Conservation (phyloP, 805 yeast species). For the Pichia kluyveri region DNA sequence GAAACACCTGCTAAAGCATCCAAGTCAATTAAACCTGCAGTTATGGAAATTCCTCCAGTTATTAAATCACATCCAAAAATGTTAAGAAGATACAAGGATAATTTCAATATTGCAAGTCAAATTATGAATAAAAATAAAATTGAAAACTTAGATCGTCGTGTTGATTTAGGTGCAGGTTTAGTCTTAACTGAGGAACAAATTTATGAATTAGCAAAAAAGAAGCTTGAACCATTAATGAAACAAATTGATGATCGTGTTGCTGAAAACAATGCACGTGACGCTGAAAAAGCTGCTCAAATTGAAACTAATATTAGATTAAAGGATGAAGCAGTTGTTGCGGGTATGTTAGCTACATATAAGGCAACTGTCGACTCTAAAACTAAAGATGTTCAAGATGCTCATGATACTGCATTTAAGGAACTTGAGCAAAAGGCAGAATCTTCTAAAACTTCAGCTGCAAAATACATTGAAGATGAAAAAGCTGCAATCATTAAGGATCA, state of each 20-base stretch:
- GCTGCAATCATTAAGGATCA: slow-evolving; percentile 37
- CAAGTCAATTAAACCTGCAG: slow-evolving; percentile 4
- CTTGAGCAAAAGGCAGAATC: slow-evolving; percentile 19
- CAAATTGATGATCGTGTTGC: slow-evolving; percentile 42
- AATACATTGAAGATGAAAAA: slow-evolving; percentile 33
- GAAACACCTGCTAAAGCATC: neutral
- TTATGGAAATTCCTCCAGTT: slow-evolving; percentile 28
- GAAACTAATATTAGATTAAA: slow-evolving; percentile 21
- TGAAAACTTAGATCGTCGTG: slow-evolving; percentile 39
- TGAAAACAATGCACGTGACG: slow-evolving; percentile 25
- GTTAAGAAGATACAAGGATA: slow-evolving; percentile 38
- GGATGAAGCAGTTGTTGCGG: slow-evolving; percentile 25
- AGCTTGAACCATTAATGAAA: slow-evolving; percentile 47
- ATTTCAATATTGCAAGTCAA: slow-evolving; percentile 38
- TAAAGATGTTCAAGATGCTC: slow-evolving; percentile 18
- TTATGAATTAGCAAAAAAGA: slow-evolving; percentile 43
- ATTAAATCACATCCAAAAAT: slow-evolving; percentile 33
- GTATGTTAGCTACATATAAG: slow-evolving; percentile 30
- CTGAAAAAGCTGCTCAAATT: slow-evolving; percentile 21
- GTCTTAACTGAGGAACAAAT: slow-evolving; percentile 46
- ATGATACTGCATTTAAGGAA: slow-evolving; percentile 17
- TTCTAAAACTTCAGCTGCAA: slow-evolving; percentile 26
- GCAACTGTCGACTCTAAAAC: slow-evolving; percentile 34
- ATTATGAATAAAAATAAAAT: slow-evolving; percentile 33
- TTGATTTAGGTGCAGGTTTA: slow-evolving; percentile 48